Percentiles rank a stretch among this genome's conserved stretches.
Evolutionary conservation across 345 rosid species (phyloP).

Genomic region (Cardamine resedifolia): DNA sequence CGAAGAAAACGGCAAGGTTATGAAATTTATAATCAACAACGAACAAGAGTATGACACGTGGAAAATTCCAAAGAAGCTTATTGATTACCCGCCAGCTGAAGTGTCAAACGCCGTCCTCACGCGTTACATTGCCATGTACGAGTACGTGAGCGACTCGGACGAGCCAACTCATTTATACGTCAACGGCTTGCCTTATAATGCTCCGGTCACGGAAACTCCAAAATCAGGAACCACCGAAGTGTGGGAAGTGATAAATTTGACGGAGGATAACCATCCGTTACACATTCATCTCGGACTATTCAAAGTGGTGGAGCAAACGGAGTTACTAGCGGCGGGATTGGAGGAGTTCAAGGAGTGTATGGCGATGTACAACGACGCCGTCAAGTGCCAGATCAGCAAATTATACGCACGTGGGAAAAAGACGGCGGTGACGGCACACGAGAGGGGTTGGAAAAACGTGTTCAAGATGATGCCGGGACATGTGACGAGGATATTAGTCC

Average conservation of each 20-base stretch:
- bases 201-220: constrained; percentile 68
- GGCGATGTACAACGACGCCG: constrained; percentile 60
- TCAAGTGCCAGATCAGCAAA: constrained; percentile 51
- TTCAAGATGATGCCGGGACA: constrained; percentile 75
- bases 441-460: constrained; percentile 96
- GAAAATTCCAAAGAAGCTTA: constrained; percentile 48
- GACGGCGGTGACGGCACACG: constrained; percentile 51
- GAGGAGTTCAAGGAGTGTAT: constrained; percentile 73
- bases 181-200: constrained; percentile 65
- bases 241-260: constrained; percentile 89
- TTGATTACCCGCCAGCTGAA: constrained; percentile 50
- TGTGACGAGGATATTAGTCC: constrained; percentile 62
- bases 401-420: constrained; percentile 63
- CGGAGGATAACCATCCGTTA: constrained; percentile 86
- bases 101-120: constrained; percentile 44
- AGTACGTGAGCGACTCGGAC: constrained; percentile 54
- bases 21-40: constrained; percentile 65
- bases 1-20: constrained; percentile 55
- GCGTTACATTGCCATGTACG: constrained; percentile 77
- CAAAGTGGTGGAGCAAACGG: constrained; percentile 63
- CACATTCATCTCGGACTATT: constrained; percentile 87
- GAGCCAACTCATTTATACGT: constrained; percentile 85
- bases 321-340: constrained; percentile 33
- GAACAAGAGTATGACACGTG: constrained; percentile 47
- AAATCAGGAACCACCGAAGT: constrained; percentile 70